Base-by-base conservation (phyloP, 495 filamentous ascomycete species). In the Tuber melanosporum region DNA sequence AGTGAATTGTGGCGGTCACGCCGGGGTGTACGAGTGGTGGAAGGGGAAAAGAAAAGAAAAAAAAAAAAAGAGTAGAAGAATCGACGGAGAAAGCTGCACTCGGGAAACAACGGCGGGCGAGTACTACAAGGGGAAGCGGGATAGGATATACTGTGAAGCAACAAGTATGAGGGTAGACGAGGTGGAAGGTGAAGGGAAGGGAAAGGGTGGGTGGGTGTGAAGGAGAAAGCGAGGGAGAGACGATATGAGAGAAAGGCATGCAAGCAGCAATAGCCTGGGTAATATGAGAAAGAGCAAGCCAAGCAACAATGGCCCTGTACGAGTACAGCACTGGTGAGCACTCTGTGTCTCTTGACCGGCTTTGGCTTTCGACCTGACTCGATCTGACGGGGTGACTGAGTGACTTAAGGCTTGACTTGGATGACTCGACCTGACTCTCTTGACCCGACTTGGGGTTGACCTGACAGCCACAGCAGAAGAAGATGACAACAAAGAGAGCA, bases 1-100 rank as follows among this genome's bases (percentile, higher is more conserved):
- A 80, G 74, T 72, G 72, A 73, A 75, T 80, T 72, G 79, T 75
- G 73, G 75, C 66, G 74, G 76, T 82, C 80, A 79, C 79, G 81
- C 73, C 77, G 71, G 26, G 81, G 62, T 78, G 71, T 76, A 76
- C n/a, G n/a, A n/a, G n/a, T n/a, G n/a, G 74, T 75, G 46, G 73
- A 75, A 71, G 73, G 74, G 75, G 66, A 42, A 70, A 26, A 36
- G 32, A 42, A 17, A n/a, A 45, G 26, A 71, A 69, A 43, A 44
- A 41, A 43, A 32, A 66, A 45, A 41, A 45, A 44, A 41, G 52
- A 70, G 47, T 42, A 76, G 75, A 74, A 45, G 74, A 74, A 72
- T 47, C 72, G 45, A 73, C 76, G 72, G 46, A 71, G 36, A 52
- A 36, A 66, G 73, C 39, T 62, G 71, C 77, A 80, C 70, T 42